Evolutionary conservation across 1,139 yeast species (phyloP), one percentile per base, ranked within the genome.

Genomic region (Geotrichum phurueaensis): DNA sequence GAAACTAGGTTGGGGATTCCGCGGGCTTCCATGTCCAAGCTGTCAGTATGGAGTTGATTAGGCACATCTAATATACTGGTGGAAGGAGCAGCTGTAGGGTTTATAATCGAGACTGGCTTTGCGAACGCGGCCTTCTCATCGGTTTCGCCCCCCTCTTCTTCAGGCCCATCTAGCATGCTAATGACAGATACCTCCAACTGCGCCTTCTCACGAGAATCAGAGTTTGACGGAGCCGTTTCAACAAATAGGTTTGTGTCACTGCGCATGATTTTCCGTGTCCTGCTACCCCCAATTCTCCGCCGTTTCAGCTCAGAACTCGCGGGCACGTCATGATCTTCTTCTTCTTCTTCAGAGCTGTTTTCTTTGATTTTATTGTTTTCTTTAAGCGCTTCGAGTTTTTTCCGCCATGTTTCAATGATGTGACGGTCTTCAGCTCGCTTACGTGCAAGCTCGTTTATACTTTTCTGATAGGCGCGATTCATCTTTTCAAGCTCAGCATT

Each of bases 1-100:
- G 60, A 58, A 2, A 58, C 29, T 9, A 58, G 43, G 29, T 58
- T 54, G 27, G 60, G 57, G 18, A 58, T 58, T 4, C 60, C 60
- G 2, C 51, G 53, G n/a, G 58, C 55, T 31, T 58, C 60, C 54
- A 58, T 51, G 23, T 58, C 57, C 20, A 47, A 13, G 23, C 55
- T 56, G 45, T 27, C 48, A 5, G 31, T 15, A 22, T 20, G 51
- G 2, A 48, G 51, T 7, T 48, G 51, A 22, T 27, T 48, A 18
- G 47, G 47, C 18, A 39, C 5, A 39, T 39, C 47, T n/a, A 39
- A 15, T 7, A 39, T 10, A 39, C 47, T 39, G n/a, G 47, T 15
- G 2, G 47, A 15, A n/a, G 47, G 20, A 39, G 22, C 47, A 18
- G 18, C 22, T 4, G 18, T 39, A 3, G 20, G 20, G 47, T 39